Percentiles rank a stretch among this genome's conserved stretches.
These are phyloP conservation scores for Backusella luteola DNA, from an alignment of 192 early-diverging fungal genomes.

Conservation along the genomic window DNA sequence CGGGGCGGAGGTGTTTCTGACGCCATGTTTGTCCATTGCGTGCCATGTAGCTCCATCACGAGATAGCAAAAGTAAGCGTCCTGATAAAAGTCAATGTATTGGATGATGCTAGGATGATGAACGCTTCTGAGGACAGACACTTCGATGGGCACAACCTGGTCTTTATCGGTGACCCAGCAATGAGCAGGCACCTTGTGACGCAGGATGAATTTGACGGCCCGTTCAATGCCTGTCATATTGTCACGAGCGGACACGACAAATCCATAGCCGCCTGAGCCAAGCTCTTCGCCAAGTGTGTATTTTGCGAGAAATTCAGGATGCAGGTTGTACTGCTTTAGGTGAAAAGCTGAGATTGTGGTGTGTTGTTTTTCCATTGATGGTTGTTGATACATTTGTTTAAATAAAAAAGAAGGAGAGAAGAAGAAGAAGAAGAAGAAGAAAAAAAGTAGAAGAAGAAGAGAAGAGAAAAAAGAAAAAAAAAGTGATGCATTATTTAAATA, in stretches of 20 bases:
- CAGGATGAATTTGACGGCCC: slow-evolving; percentile 70
- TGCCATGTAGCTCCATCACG: slow-evolving; percentile 68
- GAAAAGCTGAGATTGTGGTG: background rate
- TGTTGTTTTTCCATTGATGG: slow-evolving; percentile 14
- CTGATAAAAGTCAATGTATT: slow-evolving; percentile 54
- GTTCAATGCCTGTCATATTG: slow-evolving; percentile 46
- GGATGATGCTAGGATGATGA: slow-evolving; percentile 51
- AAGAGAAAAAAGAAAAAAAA: background rate
- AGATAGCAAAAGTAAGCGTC: slow-evolving; percentile 54
- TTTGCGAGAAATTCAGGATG: background rate
- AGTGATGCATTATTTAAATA: background rate
- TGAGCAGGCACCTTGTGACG: slow-evolving; percentile 52
- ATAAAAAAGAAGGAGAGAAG: background rate
- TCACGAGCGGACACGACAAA: slow-evolving; percentile 68
- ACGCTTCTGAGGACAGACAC: slow-evolving; percentile 59
- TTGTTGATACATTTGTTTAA: slow-evolving; percentile 8
- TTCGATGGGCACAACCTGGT: slow-evolving; percentile 57
- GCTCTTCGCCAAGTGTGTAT: slow-evolving; percentile 54
- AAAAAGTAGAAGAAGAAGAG: background rate
- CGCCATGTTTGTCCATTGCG: slow-evolving; percentile 47
- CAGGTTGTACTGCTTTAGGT: background rate
- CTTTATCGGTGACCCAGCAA: slow-evolving; percentile 51
- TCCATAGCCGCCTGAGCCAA: slow-evolving; percentile 77
- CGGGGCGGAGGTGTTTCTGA: background rate
- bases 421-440: background rate